Percentiles rank a stretch among this genome's conserved stretches.
phyloP scores from a whole-genome alignment of 1,139 yeast genomes.

The Suhomyces wounanorum region DNA sequence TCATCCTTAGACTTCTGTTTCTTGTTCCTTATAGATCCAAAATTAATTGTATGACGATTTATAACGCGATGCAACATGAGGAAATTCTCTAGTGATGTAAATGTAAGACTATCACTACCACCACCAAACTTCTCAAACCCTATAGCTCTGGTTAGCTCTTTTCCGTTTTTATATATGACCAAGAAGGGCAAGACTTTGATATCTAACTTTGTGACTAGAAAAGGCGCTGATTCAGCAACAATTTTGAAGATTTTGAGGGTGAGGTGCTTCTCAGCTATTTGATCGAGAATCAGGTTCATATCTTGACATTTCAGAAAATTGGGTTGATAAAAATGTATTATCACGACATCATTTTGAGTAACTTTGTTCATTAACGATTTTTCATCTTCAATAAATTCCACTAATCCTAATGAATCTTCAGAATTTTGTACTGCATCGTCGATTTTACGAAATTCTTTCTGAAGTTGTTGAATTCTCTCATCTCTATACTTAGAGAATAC shows the following conservation, averaged over 20 bases:
- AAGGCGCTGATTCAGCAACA: constrained; percentile 70
- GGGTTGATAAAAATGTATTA: constrained; percentile 69
- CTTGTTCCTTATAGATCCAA: constrained; percentile 20
- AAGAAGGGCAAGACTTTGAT: constrained; percentile 74
- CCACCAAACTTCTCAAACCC: constrained; percentile 67
- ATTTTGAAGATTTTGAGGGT: constrained; percentile 56
- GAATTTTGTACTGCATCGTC: constrained; percentile 31
- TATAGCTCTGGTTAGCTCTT: constrained; percentile 57
- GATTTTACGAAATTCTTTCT: constrained; percentile 45
- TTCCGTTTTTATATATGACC: constrained; percentile 59
- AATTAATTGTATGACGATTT: constrained; percentile 36
- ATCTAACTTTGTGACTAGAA: constrained; percentile 61
- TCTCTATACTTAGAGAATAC: constrained; percentile 44
- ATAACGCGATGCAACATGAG: constrained; percentile 35
- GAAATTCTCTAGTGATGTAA: constrained; percentile 49
- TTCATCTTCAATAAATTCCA: constrained; percentile 49
- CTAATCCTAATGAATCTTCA: constrained; percentile 43
- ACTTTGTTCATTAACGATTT: constrained; percentile 56
- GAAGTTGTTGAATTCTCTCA: constrained; percentile 49
- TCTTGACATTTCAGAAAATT: constrained; percentile 59
- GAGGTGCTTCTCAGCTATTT: constrained; percentile 57
- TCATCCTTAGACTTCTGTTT: constrained; percentile 14
- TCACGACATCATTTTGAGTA: constrained; percentile 41
- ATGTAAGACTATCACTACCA: constrained; percentile 29
- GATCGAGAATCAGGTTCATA: constrained; percentile 54